A percentile compares a stretch with the other conserved stretches of the same genome.
Evolutionary conservation across 352 stramenopile genomes (phyloP).

Genomic region (Phytophthora cajani): DNA sequence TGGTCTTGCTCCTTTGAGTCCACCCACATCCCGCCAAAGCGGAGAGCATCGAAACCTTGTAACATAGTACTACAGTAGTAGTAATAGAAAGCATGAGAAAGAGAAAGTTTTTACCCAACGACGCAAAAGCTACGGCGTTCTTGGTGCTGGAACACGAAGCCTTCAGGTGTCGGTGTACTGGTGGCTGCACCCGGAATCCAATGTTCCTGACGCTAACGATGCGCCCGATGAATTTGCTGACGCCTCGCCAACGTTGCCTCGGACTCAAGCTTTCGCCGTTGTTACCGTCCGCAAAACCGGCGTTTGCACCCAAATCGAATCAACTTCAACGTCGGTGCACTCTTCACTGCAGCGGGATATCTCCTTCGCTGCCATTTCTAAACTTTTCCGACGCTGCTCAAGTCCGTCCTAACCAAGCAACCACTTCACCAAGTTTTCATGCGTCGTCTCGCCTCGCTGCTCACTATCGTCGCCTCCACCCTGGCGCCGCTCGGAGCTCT

Average conservation of each 20-base stretch:
- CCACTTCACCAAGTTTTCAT: neutral
- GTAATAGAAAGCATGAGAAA: neutral
- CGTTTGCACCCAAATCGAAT: slow-evolving; percentile 9
- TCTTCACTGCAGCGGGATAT: slow-evolving; percentile 3
- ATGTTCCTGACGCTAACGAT: slow-evolving; percentile 3
- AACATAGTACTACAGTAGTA: too few species aligned
- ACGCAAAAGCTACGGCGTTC: neutral
- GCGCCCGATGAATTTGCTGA: slow-evolving; percentile 18
- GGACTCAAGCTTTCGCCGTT: slow-evolving; percentile 3
- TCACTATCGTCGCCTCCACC: neutral
- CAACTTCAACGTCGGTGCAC: slow-evolving; percentile 3
- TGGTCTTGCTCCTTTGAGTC: slow-evolving; percentile 6
- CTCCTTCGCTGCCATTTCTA: slow-evolving; percentile 11
- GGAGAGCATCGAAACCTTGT: slow-evolving; percentile 4
- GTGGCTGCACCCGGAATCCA: neutral
- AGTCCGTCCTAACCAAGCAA: slow-evolving; percentile 1
- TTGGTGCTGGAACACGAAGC: neutral
- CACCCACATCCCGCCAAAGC: neutral
- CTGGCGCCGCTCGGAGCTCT: neutral
- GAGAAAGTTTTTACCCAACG: neutral
- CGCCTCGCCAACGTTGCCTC: slow-evolving; percentile 2
- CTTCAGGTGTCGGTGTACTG: too few species aligned
- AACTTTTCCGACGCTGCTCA: neutral
- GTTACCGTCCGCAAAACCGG: too few species aligned
- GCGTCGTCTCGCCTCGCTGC: neutral